Conservation (phyloP, 2,329 filamentous ascomycete genomes). For the Lachnellula subtilissima region DNA sequence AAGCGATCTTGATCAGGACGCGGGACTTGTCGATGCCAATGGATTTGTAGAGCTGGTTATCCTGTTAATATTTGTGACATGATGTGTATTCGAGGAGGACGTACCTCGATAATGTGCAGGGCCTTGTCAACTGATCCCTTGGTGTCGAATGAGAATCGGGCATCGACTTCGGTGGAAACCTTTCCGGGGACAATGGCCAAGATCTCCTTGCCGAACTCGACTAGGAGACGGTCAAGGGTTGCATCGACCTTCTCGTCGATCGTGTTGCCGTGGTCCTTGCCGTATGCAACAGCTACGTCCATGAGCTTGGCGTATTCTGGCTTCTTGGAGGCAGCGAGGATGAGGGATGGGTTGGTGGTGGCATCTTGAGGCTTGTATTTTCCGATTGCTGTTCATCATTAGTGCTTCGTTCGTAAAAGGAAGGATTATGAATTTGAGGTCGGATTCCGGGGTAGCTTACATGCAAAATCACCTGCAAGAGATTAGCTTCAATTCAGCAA, state of each 20-base stretch:
- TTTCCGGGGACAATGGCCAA: conserved; percentile 95
- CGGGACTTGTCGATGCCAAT: conserved; percentile 90
- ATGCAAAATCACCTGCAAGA: conserved; percentile 67
- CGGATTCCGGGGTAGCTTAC: conserved; percentile 45
- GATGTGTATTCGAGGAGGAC: conserved; percentile 29
- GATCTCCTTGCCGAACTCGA: conserved; percentile 98
- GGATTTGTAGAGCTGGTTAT: conserved; percentile 82
- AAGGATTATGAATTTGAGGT: not conserved
- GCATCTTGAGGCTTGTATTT: conserved; percentile 99
- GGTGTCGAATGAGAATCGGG: conserved; percentile 91
- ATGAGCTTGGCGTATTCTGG: conserved; percentile 90
- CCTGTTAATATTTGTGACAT: not conserved
- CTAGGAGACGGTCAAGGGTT: conserved; percentile 87
- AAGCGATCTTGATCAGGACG: conserved; percentile 96
- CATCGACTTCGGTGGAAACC: conserved; percentile 98
- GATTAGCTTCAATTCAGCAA: conserved; percentile 14
- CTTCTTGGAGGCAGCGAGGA: conserved; percentile 98
- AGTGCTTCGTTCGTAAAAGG: conserved; percentile 10
- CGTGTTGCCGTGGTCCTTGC: conserved; percentile 67
- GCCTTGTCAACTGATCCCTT: conserved; percentile 92
- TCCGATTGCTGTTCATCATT: conserved; percentile 65
- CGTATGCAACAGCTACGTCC: conserved; percentile 77
- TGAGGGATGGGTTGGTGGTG: conserved; percentile 98
- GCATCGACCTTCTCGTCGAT: conserved; percentile 81
- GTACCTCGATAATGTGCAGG: conserved; percentile 89